Evolutionary conservation across 257 asterid species (phyloP), one percentile per base, ranked within the genome.

Genomic region (Nicotiana undulata): DNA sequence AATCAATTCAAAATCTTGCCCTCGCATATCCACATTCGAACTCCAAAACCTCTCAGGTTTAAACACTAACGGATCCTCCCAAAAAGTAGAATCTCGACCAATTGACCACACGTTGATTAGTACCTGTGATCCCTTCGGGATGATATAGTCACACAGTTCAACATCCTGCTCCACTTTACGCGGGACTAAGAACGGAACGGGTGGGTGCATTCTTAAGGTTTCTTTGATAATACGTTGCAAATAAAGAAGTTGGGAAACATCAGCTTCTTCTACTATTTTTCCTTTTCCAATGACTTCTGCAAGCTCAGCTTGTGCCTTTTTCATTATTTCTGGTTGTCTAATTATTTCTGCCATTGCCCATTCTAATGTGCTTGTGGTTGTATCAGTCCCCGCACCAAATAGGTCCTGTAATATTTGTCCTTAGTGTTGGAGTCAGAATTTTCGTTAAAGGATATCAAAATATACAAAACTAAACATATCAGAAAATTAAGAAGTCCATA

Each of bases 331-430:
- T 9, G 87, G 85, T 59, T 84, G 77, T 40, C 78, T 68, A 9
- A 86, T 20, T 64, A 83, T 12, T 32, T 86, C 86, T 22, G 86
- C 13, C 86, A 86, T 80, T 46, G 28, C 74, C 86, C 86, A 86
- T 70, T 86, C 86, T 0, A 86, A 67, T 15, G 88, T 77, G 13
- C 81, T 31, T 16, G 86, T 29, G 1, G 83, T 76, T 28, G 85
- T 83, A 56, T 85, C 86, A 0, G 86, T 83, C 17, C 85, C 85
- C 7, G 70, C 85, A 2, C 63, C 67, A 66, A 86, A 81, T 86
- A 86, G 0, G 32, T 68, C 76, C 76, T 68, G 1, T 10, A 68
- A n/a, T 2, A 67, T 67, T 31, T 34, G n/a, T n/a, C n/a, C n/a
- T n/a, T n/a, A n/a, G n/a, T n/a, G n/a, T n/a, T n/a, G n/a, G n/a